Base-by-base conservation (phyloP, 768 basidiomycete species). In the Suillus tomentosus region DNA sequence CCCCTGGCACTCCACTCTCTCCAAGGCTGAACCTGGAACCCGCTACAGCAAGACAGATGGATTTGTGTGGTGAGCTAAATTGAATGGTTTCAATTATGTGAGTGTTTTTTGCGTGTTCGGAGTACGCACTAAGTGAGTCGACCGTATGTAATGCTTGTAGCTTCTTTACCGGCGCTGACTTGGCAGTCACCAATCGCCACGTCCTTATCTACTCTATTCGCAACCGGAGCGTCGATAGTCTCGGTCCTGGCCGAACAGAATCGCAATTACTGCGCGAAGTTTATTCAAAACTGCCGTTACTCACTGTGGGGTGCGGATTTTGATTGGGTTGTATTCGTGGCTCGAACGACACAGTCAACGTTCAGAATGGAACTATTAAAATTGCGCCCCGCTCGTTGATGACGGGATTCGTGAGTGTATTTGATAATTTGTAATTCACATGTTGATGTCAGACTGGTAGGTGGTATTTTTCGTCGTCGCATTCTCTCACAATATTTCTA, bases 121-220 rank as follows among this genome's bases (percentile, higher is more conserved):
- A 31, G 15, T 31, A 31, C 3, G 53, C 19, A 19, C 31, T 19
- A 19, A 34, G 17, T 54, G 31, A n/a, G 34, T 54, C 34, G 19
- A 36, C 36, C 19, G 19, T 37, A 37, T 37, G 36, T n/a, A 19
- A 54, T n/a, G 5, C 53, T 54, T 36, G 6, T 19, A 7, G 19
- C 53, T 54, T 36, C 19, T 31, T 34, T 34, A 11, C 53, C 19
- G 19, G 31, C 6, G 34, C 11, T 54, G 10, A n/a, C 11, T 54
- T 54, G 31, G 19, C 17, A 53, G 17, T 19, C 31, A 19, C 24
- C 24, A 9, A 31, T 27, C 42, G 57, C 57, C 57, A 58, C 57
- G 57, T 58, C 24, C 27, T 11, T 42, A 13, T 24, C 24, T 58
- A 27, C 57, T 58, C 24, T 58, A 40, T 58, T 40, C 57, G 40